phyloP scores from a whole-genome alignment of 805 yeast genomes.

The Wickerhamomyces ciferrii region DNA sequence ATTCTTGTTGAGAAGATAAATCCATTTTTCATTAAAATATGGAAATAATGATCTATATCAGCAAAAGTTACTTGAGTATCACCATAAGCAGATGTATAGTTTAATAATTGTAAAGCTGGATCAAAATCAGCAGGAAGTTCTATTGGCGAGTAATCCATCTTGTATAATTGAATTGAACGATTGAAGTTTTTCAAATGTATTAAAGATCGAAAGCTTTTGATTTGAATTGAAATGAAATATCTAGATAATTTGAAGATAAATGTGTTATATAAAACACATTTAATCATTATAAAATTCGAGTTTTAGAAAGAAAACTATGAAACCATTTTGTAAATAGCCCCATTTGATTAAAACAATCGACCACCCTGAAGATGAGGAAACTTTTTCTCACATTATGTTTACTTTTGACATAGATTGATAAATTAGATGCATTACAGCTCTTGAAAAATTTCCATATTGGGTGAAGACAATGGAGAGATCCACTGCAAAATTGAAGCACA shows the following conservation, averaged over 20 bases:
- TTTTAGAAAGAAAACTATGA: background rate
- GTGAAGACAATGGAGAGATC: background rate
- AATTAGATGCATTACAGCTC: background rate
- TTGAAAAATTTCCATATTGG: background rate
- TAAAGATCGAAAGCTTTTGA: too few species aligned
- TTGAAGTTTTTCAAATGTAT: too few species aligned
- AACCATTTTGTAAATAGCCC: background rate
- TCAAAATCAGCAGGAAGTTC: constrained; percentile 11
- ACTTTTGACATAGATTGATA: background rate
- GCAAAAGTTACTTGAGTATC: constrained; percentile 29
- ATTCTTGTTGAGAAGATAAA: constrained; percentile 52
- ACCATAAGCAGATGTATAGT: constrained; percentile 40
- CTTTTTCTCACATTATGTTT: background rate
- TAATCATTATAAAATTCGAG: too few species aligned
- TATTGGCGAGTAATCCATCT: background rate
- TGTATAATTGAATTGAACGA: background rate
- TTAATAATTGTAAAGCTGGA: constrained; percentile 25
- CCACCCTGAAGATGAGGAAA: background rate
- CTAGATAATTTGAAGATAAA: too few species aligned
- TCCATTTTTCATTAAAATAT: constrained; percentile 29
- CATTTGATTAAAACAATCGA: background rate
- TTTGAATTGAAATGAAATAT: too few species aligned
- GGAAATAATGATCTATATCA: constrained; percentile 35
- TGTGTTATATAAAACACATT: too few species aligned
- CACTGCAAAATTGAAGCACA: background rate